Conservation (phyloP, 78 protist genomes). For the Dictyostelium purpureum region DNA sequence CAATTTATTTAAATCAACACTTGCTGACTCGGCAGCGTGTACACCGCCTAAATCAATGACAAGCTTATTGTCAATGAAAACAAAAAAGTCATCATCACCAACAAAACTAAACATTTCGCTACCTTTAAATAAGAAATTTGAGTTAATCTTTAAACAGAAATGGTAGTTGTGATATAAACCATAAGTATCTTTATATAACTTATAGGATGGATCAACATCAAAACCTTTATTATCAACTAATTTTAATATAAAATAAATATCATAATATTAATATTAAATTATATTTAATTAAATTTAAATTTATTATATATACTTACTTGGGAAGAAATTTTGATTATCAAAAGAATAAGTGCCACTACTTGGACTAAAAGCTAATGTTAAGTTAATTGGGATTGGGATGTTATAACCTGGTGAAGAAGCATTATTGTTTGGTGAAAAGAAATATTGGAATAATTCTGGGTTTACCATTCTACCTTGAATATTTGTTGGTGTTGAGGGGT, state of each 20-base stretch:
- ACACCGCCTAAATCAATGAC: slow-evolving; percentile 69
- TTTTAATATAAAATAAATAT: neutral
- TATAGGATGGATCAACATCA: neutral
- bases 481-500: neutral
- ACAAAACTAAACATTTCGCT: slow-evolving; percentile 21
- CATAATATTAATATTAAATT: neutral
- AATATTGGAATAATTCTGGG: neutral
- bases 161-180: slow-evolving; percentile 11
- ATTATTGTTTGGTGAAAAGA: neutral
- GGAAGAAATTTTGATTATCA: slow-evolving; percentile 30
- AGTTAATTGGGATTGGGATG: neutral
- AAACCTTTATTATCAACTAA: neutral
- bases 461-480: neutral
- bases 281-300: neutral
- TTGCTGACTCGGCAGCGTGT: neutral
- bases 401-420: neutral
- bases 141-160: neutral
- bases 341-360: neutral
- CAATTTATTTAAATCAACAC: neutral
- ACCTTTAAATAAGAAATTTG: neutral
- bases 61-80: slow-evolving; percentile 45
- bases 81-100: slow-evolving; percentile 77
- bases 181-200: neutral
- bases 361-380: neutral
- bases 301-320: neutral